Evolutionary conservation across 202 grass and related monocot species (phyloP), one percentile per base, ranked within the genome.

Genomic region (Setaria viridis): DNA sequence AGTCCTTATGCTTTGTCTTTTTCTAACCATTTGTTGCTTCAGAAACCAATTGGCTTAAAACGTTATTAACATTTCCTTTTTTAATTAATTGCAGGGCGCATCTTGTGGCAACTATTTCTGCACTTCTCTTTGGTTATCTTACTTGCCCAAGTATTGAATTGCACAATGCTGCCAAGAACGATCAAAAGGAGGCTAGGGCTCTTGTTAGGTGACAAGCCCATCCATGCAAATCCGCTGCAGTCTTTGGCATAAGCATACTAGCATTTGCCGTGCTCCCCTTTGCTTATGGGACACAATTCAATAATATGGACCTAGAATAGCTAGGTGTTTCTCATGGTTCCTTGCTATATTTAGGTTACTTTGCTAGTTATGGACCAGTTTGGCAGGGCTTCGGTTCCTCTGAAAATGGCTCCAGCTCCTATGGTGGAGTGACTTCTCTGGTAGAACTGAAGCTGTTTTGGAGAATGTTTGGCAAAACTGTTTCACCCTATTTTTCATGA

Each of bases 151-250:
- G 54, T 68, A 55, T 93, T 13, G 81, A 91, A 84, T 41, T 89
- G n/a, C 64, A 87, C 70, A 82, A 92, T 87, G n/a, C 83, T 58
- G 78, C 88, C 4, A 93, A 95, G 60, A 71, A 81, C 12, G 57
- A 78, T 76, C 84, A 77, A 82, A 89, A 95, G 60, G 86, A 89
- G 64, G 91, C 69, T 10, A 65, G 93, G 51, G 74, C 79, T 75
- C 79, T 95, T 46, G 47, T 93, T 20, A 88, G 78, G 29, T 72
- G 76, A 59, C 83, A 87, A 45, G 72, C 83, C 9, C 49, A 78
- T 81, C 81, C 93, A 32, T 91, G 88, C 85, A 95, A 93, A 87
- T 95, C 93, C 7, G 0, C 89, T 60, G 87, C 87, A 32, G 81
- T 90, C 46, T 95, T 95, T 76, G 49, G 76, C 3, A 13, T 91